Evolutionary conservation across 1,284 basidiomycete genomes (phyloP).

Genomic region (Lignosus rhinocerotis): DNA sequence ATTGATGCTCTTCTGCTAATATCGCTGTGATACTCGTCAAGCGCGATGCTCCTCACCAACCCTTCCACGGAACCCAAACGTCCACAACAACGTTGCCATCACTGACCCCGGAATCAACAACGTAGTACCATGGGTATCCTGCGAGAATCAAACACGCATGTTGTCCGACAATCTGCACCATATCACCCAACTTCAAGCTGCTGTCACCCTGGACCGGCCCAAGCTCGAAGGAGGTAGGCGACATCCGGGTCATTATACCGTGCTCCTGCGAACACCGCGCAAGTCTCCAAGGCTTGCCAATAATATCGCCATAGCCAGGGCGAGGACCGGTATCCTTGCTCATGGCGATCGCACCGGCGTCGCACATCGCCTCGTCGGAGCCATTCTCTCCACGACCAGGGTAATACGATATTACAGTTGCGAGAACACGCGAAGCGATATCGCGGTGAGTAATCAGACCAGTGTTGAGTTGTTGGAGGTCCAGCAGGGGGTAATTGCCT

Average conservation of each 20-base stretch:
- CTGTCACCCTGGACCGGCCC: constrained; percentile 28
- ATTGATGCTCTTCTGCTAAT: neutral
- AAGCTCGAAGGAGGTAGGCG: constrained; percentile 26
- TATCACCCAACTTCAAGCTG: constrained; percentile 57
- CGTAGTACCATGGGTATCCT: constrained; percentile 79
- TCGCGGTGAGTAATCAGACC: constrained; percentile 54
- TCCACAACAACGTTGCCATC: constrained; percentile 65
- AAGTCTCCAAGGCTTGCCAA: constrained; percentile 71
- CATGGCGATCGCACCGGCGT: constrained; percentile 82
- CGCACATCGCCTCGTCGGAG: constrained; percentile 75
- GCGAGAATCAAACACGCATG: constrained; percentile 81
- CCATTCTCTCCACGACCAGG: constrained; percentile 62
- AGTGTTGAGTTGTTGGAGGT: constrained; percentile 83
- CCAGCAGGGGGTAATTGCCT: constrained; percentile 85
- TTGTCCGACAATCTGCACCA: constrained; percentile 70
- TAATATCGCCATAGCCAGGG: constrained; percentile 70
- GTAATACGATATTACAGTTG: constrained; percentile 78
- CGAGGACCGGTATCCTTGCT: constrained; percentile 82
- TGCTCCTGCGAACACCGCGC: constrained; percentile 82
- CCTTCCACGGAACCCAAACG: constrained; percentile 91
- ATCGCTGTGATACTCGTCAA: neutral
- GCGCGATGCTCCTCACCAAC: constrained; percentile 55
- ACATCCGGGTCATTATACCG: constrained; percentile 59
- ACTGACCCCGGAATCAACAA: constrained; percentile 62
- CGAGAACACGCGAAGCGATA: constrained; percentile 70